Evolutionary conservation across 805 yeast genomes (phyloP).

Genomic region (Kazachstania psychrophila): DNA sequence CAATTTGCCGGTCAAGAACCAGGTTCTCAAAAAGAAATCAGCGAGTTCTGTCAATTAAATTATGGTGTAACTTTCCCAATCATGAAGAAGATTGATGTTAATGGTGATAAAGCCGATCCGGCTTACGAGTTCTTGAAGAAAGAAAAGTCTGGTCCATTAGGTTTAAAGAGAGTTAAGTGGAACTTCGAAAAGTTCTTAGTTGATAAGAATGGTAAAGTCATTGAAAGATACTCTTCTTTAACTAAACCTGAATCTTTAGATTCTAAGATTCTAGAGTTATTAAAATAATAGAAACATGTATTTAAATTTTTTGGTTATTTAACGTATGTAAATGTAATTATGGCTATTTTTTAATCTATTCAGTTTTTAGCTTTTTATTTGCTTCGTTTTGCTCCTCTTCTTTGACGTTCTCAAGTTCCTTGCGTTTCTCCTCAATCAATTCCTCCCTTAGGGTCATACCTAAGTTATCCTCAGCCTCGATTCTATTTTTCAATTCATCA

Average conservation of each 20-base stretch:
- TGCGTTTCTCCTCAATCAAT: constrained; percentile 9
- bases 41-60: constrained; percentile 64
- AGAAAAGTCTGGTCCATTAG: constrained; percentile 53
- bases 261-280: constrained; percentile 47
- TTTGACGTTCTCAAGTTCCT: constrained; percentile 6
- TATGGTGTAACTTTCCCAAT: constrained; percentile 91
- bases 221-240: constrained; percentile 53
- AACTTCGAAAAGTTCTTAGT: constrained; percentile 68
- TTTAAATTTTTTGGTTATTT: not conserved
- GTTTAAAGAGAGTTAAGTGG: constrained; percentile 73
- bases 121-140: constrained; percentile 71
- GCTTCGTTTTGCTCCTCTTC: constrained; percentile 4
- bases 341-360: constrained; percentile 1
- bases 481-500: constrained; percentile 19
- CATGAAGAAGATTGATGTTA: constrained; percentile 78
- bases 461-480: constrained; percentile 23
- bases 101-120: constrained; percentile 72
- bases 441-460: constrained; percentile 22
- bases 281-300: constrained; percentile 29
- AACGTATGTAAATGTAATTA: not conserved
- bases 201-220: constrained; percentile 46
- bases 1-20: constrained; percentile 83
- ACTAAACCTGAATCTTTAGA: constrained; percentile 59
- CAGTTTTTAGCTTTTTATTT: constrained; percentile 3
- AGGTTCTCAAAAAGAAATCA: constrained; percentile 58